Evolutionary conservation across 768 basidiomycete species (phyloP).

Genomic region (Calocybe cyanea): DNA sequence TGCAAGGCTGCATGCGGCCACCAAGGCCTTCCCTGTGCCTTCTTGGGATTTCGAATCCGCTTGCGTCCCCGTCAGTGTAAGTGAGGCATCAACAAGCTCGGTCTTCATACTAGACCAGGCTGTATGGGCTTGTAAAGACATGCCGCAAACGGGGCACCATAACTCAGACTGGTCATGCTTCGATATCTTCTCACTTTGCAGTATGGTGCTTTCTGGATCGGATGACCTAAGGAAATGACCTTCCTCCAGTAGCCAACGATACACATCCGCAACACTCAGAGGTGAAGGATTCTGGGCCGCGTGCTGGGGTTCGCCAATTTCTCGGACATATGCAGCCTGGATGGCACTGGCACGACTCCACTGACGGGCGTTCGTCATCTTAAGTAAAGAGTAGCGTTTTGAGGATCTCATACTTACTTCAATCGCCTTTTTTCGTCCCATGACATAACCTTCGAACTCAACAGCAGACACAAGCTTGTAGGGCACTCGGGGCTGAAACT

Average conservation of each 20-base stretch:
- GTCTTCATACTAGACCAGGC: slow-evolving; percentile 16
- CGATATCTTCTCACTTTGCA: slow-evolving; percentile 3
- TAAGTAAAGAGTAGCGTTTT: too few relatives aligned
- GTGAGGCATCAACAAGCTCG: slow-evolving; percentile 7
- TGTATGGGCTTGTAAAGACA: slow-evolving; percentile 19
- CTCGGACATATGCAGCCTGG: slow-evolving; percentile 34
- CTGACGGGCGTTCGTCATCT: slow-evolving; percentile 23
- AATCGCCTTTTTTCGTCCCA: slow-evolving; percentile 49
- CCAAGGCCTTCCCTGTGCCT: neutral
- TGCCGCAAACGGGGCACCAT: slow-evolving; percentile 33
- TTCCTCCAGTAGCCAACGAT: slow-evolving; percentile 40
- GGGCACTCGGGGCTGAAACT: slow-evolving; percentile 25
- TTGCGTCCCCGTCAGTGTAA: neutral
- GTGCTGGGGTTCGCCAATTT: slow-evolving; percentile 11
- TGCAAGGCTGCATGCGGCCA: slow-evolving; percentile 10
- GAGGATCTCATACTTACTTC: slow-evolving; percentile 29
- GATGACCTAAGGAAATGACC: slow-evolving; percentile 30
- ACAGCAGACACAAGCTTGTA: slow-evolving; percentile 35
- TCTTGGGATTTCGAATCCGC: neutral
- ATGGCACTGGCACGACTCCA: slow-evolving; percentile 47
- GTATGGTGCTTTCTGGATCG: slow-evolving; percentile 1
- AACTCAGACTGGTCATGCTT: slow-evolving; percentile 7
- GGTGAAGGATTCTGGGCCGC: slow-evolving; percentile 16
- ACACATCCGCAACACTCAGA: slow-evolving; percentile 42
- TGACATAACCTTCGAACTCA: slow-evolving; percentile 32